Evolutionary conservation across 2,329 filamentous ascomycete species (phyloP), one percentile per base, ranked within the genome.

Genomic region (Emmonsiellopsis sp.): DNA sequence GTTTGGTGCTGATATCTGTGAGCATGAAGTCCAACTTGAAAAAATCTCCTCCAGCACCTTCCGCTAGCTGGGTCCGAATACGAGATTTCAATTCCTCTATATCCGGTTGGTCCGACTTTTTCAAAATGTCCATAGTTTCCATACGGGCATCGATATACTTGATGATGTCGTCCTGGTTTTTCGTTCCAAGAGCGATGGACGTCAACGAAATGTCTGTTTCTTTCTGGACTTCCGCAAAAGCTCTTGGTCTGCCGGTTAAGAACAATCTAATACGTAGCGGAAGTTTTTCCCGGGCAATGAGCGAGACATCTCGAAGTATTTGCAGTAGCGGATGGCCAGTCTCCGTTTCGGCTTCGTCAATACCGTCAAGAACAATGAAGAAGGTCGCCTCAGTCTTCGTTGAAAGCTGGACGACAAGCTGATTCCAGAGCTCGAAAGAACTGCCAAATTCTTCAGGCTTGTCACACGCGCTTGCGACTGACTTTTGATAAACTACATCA

Each of bases 351-450:
- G 3, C 76, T 75, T 31, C 81, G 73, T 64, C 58, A 68, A 78
- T 59, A 66, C 80, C 34, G 63, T 81, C 42, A 69, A 81, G 62
- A 64, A 70, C 54, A 71, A 74, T 21, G 57, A 74, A 51, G 64
- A 77, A 58, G 2, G 56, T 62, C 5, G 61, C 60, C 47, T 64
- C 61, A 13, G 52, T 58, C 44, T 59, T 63, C 1, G 44, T 33
- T 6, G 56, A 57, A 32, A 57, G 52, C 10, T 55, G 46, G 14
- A 55, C 52, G 42, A 58, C 47, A 21, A 58, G 42, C 32, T 58
- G 56, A 7, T 56, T 56, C 56, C 54, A 58, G 9, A 58, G 48
- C 13, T 58, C 56, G 5, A 58, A 33, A 7, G 56, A 54, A 17
- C 53, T 51, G 11, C 52, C 56, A 43, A 58, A 58, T 32, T 58